Base-by-base conservation (phyloP, 345 rosid genomes). In the Camelina neglecta region DNA sequence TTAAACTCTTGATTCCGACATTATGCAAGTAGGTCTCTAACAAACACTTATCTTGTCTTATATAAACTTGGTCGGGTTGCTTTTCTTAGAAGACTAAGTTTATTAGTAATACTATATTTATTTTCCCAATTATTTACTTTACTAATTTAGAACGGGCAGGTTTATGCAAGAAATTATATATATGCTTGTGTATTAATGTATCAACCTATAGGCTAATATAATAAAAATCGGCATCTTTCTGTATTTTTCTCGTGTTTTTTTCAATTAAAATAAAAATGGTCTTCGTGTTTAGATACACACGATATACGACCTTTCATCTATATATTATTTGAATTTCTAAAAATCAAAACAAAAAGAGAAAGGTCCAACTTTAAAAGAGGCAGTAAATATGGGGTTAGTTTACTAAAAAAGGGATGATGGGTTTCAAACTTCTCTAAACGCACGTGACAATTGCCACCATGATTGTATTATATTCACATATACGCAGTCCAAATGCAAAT, bases 1-100 rank as follows among this genome's bases (percentile, higher is more conserved):
- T 48, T 48, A 70, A 60, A 50, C 21, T 63, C 20, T 71, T 57
- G 80, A 71, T 71, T 57, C 67, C 18, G 76, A 77, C 80, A 71
- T 64, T 38, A 24, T 64, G 67, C 55, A 70, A 70, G 80, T 71
- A 63, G 80, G 75, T 76, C 39, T 47, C 53, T 56, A 71, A 58
- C 72, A 65, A 41, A 77, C 72, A 65, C 6, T 65, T 29, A 57
- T 71, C 45, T 51, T 77, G 76, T 77, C 76, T 42, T 67, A 11
- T 63, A 63, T 70, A 66, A 70, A 18, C 49, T 71, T 77, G 69
- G 81, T 77, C 67, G 76, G 76, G 49, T 57, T 71, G 72, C 80
- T 71, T 70, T 77, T 63, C 48, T 64, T 48, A 48, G 67, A 64
- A 64, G 75, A 71, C 60, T 55, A 61, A 71, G 21, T 58, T 62